These are phyloP conservation scores for Arctium minus DNA, from an alignment of 129 eudicot genomes.

Conservation along the genomic window DNA sequence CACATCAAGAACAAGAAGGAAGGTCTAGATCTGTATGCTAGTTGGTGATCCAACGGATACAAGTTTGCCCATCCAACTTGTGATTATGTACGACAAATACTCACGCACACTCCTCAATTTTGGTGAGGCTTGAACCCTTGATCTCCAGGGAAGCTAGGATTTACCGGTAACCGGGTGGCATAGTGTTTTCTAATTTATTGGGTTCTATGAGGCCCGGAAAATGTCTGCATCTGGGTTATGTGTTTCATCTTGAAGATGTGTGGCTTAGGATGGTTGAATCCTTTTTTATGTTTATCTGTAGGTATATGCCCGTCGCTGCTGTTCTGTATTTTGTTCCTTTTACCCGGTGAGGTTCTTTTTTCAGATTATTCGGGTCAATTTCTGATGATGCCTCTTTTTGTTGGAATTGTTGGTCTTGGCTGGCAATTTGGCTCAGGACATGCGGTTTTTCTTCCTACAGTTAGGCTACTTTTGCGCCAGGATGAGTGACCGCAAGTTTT, in stretches of 20 bases:
- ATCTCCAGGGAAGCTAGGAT: too few relatives aligned
- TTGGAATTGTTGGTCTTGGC: neutral
- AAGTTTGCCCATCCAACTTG: neutral
- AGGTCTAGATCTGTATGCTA: neutral
- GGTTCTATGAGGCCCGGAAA: too few relatives aligned
- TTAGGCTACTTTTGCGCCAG: neutral
- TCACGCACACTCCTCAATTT: too few relatives aligned
- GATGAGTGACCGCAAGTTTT: neutral
- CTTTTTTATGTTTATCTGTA: neutral
- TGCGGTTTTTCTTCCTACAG: too few relatives aligned
- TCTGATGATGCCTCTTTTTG: neutral
- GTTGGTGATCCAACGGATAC: neutral
- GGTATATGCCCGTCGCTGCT: neutral
- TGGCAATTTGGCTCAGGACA: neutral
- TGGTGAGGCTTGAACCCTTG: too few relatives aligned
- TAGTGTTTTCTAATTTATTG: too few relatives aligned
- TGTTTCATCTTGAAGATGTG: too few relatives aligned
- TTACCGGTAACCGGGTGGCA: too few relatives aligned
- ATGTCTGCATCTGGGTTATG: too few relatives aligned
- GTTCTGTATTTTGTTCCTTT: neutral
- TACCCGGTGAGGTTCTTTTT: neutral
- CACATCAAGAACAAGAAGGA: neutral
- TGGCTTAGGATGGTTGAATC: neutral
- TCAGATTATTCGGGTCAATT: neutral
- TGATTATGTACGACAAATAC: neutral